Conservation (phyloP, 1,284 basidiomycete species). For the Ustilago curta region DNA sequence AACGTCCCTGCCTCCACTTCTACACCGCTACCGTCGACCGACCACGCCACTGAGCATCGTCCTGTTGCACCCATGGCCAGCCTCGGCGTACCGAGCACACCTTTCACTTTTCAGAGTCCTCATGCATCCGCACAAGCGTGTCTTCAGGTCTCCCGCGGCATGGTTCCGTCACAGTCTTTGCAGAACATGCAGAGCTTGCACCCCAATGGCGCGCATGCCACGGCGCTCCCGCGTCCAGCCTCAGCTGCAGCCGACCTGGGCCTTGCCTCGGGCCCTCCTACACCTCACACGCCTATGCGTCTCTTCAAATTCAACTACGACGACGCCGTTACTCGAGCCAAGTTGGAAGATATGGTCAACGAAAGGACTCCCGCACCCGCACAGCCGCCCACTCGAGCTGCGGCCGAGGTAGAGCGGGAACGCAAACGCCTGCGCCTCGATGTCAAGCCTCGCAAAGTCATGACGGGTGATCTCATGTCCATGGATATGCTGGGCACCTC, state of each 20-base stretch:
- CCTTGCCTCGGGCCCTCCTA: constrained; percentile 35
- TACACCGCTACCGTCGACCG: background rate
- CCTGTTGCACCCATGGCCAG: background rate
- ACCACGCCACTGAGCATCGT: background rate
- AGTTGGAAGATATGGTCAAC: constrained; percentile 59
- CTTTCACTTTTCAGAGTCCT: constrained; percentile 36
- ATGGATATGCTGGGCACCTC: constrained; percentile 35
- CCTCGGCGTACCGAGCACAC: constrained; percentile 25
- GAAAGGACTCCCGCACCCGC: constrained; percentile 31
- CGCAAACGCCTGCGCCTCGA: constrained; percentile 56
- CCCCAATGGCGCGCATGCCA: constrained; percentile 24
- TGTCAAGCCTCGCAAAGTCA: constrained; percentile 38
- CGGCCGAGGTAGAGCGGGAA: constrained; percentile 36
- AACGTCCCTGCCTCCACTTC: background rate
- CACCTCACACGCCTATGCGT: constrained; percentile 58
- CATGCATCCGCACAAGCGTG: constrained; percentile 10
- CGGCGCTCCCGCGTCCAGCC: constrained; percentile 32
- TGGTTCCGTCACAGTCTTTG: constrained; percentile 40
- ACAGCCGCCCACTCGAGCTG: constrained; percentile 18
- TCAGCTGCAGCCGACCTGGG: constrained; percentile 44
- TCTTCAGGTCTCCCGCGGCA: constrained; percentile 16
- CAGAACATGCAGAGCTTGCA: constrained; percentile 44
- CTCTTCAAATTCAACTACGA: constrained; percentile 59
- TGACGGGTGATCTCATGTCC: constrained; percentile 45
- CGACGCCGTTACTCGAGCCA: constrained; percentile 45